Percentiles rank a stretch among this genome's conserved stretches.
These are phyloP conservation scores for Chondrostereum purpureum DNA, from an alignment of 1,284 basidiomycete species.

Conservation along the genomic window DNA sequence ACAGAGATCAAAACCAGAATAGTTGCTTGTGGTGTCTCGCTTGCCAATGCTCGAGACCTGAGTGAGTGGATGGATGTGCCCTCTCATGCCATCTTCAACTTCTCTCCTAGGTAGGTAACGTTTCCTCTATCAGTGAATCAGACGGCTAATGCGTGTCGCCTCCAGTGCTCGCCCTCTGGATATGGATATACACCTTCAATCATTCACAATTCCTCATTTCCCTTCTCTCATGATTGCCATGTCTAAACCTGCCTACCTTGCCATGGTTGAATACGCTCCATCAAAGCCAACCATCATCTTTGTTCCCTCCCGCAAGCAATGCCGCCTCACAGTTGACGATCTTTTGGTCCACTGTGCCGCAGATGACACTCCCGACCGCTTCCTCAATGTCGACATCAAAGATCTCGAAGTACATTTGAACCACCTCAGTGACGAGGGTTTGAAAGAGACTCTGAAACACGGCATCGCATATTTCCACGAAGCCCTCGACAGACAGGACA, in stretches of 20 bases:
- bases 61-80: constrained; percentile 98
- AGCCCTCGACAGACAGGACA: constrained; percentile 87
- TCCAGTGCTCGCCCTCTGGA: constrained; percentile 85
- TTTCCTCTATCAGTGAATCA: background rate
- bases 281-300: constrained; percentile 89
- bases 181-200: constrained; percentile 96
- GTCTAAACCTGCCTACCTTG: constrained; percentile 97
- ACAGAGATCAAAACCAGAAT: constrained; percentile 88
- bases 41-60: constrained; percentile 94
- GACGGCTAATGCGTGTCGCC: constrained; percentile 9
- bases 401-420: constrained; percentile 89
- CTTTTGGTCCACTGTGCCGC: constrained; percentile 85
- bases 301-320: constrained; percentile 91
- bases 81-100: constrained; percentile 94
- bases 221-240: constrained; percentile 98
- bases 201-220: constrained; percentile 94
- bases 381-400: constrained; percentile 83
- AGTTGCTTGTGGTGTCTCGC: constrained; percentile 88
- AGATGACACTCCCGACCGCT: constrained; percentile 80
- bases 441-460: constrained; percentile 81
- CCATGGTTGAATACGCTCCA: constrained; percentile 85
- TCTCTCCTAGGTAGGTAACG: constrained; percentile 72
- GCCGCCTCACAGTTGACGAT: constrained; percentile 89
- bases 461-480: constrained; percentile 97
- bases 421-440: constrained; percentile 71